Evolutionary conservation across 257 asterid genomes (phyloP).

Genomic region (Plantago ovata): DNA sequence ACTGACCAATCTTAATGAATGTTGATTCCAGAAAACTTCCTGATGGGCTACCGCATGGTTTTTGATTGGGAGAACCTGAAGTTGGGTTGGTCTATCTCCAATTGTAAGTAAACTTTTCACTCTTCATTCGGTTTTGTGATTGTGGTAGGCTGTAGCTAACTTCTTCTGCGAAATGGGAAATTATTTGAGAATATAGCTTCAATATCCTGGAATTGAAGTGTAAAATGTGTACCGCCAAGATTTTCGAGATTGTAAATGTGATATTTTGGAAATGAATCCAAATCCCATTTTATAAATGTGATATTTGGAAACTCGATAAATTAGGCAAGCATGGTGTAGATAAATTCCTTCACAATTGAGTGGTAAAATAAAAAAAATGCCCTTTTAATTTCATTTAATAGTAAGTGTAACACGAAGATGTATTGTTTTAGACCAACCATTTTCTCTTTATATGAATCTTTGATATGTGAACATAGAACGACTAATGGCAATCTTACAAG

Average conservation of each 20-base stretch:
- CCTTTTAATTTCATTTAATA: not conserved
- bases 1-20: not conserved
- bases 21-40: slow-evolving; percentile 52
- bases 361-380: not conserved
- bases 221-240: not conserved
- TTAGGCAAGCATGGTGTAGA: not conserved
- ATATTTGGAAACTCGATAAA: no score
- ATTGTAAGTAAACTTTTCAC: slow-evolving; percentile 50
- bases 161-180: not conserved
- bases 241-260: not conserved
- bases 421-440: not conserved
- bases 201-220: not conserved
- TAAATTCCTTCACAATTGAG: not conserved
- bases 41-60: slow-evolving; percentile 75
- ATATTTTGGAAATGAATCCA: no score
- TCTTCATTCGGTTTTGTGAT: not conserved
- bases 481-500: not conserved
- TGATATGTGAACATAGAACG: not conserved
- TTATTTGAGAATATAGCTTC: no score
- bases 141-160: not conserved
- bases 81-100: slow-evolving; percentile 79
- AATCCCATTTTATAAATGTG: no score
- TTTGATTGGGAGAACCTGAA: slow-evolving; percentile 70
- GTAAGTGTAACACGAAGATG: not conserved
- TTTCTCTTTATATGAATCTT: not conserved